A percentile compares a stretch with the other conserved stretches of the same genome.
These are phyloP conservation scores for Porcisia deanei DNA, from an alignment of 208 protist genomes.

Conservation along the genomic window DNA sequence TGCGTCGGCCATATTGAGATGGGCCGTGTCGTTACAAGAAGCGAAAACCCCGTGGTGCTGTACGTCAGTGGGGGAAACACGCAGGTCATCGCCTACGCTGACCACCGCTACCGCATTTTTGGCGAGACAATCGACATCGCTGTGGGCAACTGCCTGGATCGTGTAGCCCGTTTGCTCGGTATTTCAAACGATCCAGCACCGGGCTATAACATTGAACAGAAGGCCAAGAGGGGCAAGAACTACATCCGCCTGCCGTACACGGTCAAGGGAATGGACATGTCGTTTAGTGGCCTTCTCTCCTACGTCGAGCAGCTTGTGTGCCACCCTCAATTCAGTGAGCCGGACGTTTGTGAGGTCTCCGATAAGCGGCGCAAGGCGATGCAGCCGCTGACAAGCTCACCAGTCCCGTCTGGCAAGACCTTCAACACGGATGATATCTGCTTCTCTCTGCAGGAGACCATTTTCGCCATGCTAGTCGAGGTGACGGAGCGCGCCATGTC, in stretches of 20 bases:
- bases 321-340: slow-evolving; percentile 69
- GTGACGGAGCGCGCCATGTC: slow-evolving; percentile 99
- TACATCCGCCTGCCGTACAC: slow-evolving; percentile 97
- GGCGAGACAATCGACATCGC: slow-evolving; percentile 99
- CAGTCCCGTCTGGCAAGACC: slow-evolving; percentile 53
- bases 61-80: slow-evolving; percentile 99
- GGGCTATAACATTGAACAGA: slow-evolving; percentile 99
- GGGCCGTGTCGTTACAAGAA: slow-evolving; percentile 96
- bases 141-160: slow-evolving; percentile 98
- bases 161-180: slow-evolving; percentile 94
- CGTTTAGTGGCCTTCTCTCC: slow-evolving; percentile 95
- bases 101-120: slow-evolving; percentile 98
- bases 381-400: slow-evolving; percentile 28
- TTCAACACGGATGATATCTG: slow-evolving; percentile 97
- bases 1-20: slow-evolving; percentile 99
- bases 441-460: slow-evolving; percentile 98
- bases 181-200: slow-evolving; percentile 99
- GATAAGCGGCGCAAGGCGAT: slow-evolving; percentile 30
- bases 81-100: slow-evolving; percentile 97
- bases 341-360: slow-evolving; percentile 26
- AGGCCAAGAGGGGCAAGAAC: slow-evolving; percentile 79
- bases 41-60: slow-evolving; percentile 97
- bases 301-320: slow-evolving; percentile 78
- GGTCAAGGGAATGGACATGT: slow-evolving; percentile 98
- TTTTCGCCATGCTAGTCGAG: slow-evolving; percentile 99